Percentiles rank a stretch among this genome's conserved stretches.
Evolutionary conservation across 1,284 basidiomycete species (phyloP).

Genomic region (Microbotryomycetes sp.): DNA sequence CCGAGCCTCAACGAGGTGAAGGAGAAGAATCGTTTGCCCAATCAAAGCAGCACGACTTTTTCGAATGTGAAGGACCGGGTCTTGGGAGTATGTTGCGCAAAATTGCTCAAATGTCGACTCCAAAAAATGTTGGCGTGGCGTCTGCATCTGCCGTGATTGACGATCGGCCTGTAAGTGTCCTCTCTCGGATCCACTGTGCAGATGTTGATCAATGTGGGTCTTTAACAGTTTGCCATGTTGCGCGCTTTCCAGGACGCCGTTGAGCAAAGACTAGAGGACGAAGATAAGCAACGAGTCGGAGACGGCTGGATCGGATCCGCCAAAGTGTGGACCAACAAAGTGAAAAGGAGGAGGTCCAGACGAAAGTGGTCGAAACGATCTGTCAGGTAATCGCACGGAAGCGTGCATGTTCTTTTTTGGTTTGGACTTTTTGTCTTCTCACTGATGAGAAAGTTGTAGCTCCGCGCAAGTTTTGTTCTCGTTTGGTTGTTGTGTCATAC

Average conservation of each 20-base stretch:
- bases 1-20: constrained; percentile 25
- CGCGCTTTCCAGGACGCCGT: not conserved
- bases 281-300: not conserved
- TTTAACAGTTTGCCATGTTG: not conserved
- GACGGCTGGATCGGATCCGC: not conserved
- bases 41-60: constrained; percentile 23
- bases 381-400: no score
- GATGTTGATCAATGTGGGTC: no score
- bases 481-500: no score
- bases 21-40: constrained; percentile 9
- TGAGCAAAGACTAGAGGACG: not conserved
- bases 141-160: no score
- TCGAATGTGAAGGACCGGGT: constrained; percentile 28
- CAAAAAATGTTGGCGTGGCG: no score
- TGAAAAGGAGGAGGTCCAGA: not conserved
- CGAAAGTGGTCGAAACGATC: not conserved
- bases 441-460: no score
- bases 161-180: no score
- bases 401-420: no score
- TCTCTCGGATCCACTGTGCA: no score
- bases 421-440: no score
- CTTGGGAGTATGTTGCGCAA: constrained; percentile 28
- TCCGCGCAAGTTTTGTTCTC: no score
- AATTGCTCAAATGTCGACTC: constrained; percentile 1
- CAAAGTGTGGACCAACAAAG: not conserved